A percentile compares a stretch with the other conserved stretches of the same genome.
Conservation (phyloP, 495 filamentous ascomycete species). For the Darksidea phi region DNA sequence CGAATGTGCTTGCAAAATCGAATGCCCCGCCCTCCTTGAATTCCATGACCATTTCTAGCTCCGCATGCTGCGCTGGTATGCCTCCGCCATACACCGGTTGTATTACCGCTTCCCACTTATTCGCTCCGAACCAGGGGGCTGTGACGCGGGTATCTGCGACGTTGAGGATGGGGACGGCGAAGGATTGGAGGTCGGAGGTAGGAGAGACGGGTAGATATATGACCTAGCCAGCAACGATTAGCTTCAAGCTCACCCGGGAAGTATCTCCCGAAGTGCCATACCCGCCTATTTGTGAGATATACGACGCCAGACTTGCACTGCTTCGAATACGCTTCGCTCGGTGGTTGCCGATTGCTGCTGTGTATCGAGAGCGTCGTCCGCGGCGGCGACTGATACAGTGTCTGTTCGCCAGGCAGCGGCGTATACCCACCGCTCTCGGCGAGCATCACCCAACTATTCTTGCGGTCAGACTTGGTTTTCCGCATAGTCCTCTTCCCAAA, state of each 20-base stretch:
- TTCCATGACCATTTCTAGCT: conserved; percentile 75
- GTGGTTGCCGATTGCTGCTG: conserved; percentile 58
- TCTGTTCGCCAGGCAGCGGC: conserved; percentile 66
- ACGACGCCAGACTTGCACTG: conserved; percentile 61
- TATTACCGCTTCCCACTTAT: conserved; percentile 79
- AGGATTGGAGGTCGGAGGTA: conserved; percentile 73
- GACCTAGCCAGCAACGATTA: conserved; percentile 54
- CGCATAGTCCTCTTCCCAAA: not conserved
- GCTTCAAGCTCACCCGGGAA: conserved; percentile 11
- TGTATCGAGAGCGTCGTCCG: conserved; percentile 64
- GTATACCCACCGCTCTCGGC: conserved; percentile 63
- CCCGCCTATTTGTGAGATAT: conserved; percentile 88
- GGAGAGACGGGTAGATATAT: conserved; percentile 79
- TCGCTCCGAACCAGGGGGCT: conserved; percentile 93
- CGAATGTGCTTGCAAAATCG: conserved; percentile 82
- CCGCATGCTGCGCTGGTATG: conserved; percentile 69
- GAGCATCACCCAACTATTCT: conserved; percentile 78
- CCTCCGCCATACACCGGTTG: conserved; percentile 82
- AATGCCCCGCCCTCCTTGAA: conserved; percentile 95
- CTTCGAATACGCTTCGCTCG: conserved; percentile 55
- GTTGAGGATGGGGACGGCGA: conserved; percentile 81
- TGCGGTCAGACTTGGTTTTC: conserved; percentile 30
- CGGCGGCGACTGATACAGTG: conserved; percentile 69
- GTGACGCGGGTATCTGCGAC: conserved; percentile 85
- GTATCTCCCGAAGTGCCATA: conserved; percentile 45